Evolutionary conservation across 306 rosid genomes (phyloP).

Genomic region (Medicago truncatula): DNA sequence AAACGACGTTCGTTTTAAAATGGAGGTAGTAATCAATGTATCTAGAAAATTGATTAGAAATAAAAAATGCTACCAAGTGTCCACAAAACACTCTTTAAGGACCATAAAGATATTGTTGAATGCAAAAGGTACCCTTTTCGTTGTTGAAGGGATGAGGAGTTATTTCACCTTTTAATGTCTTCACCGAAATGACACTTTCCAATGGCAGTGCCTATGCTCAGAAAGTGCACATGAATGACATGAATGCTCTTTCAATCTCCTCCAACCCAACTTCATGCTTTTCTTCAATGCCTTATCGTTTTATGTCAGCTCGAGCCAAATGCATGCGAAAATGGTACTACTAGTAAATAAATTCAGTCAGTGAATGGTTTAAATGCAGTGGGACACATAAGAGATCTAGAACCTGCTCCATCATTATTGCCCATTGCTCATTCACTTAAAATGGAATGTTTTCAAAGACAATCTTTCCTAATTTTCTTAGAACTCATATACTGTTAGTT

Average conservation of each 20-base stretch:
- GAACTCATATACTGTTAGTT: not conserved
- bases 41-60: no score
- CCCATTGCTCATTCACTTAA: constrained; percentile 5
- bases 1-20: no score
- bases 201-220: constrained; percentile 27
- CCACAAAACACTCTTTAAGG: no score
- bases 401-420: not conserved
- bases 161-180: constrained; percentile 40
- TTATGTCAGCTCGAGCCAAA: constrained; percentile 25
- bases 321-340: constrained; percentile 1
- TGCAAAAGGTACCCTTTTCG: not conserved
- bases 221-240: constrained; percentile 47
- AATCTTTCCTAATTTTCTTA: not conserved
- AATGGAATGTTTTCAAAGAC: constrained; percentile 31
- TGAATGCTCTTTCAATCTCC: constrained; percentile 43
- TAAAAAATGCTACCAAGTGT: no score
- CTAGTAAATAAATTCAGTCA: constrained; percentile 25
- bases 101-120: no score
- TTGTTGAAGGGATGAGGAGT: constrained; percentile 4
- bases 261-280: constrained; percentile 12
- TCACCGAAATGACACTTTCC: constrained; percentile 36
- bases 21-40: no score
- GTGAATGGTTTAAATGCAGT: constrained; percentile 32
- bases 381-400: not conserved
- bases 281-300: constrained; percentile 45